Conservation (phyloP, 164 flowering plant genomes). For the Macadamia tetraphylla region DNA sequence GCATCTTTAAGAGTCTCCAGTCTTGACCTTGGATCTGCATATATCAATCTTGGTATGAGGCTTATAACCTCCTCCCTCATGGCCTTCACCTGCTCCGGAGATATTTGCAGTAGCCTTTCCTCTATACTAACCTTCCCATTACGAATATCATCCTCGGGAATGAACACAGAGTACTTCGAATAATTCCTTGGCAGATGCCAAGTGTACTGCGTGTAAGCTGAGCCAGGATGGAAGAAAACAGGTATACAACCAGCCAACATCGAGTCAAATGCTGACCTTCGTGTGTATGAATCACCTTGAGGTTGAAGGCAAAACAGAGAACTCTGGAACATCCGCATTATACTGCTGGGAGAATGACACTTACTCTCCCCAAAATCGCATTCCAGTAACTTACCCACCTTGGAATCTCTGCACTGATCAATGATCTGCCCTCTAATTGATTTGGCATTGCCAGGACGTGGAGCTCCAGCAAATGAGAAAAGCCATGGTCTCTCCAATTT, state of each 20-base stretch:
- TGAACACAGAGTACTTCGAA: too few species aligned
- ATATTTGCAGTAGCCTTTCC: slow-evolving; percentile 40
- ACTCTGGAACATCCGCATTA: too few species aligned
- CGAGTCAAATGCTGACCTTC: slow-evolving; percentile 88
- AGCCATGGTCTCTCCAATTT: too few species aligned
- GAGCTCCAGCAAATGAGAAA: slow-evolving; percentile 38
- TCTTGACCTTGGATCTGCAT: slow-evolving; percentile 86
- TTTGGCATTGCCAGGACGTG: slow-evolving; percentile 73
- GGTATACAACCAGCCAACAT: too few species aligned
- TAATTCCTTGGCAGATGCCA: slow-evolving; percentile 93
- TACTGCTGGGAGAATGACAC: slow-evolving; percentile 78
- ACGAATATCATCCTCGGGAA: too few species aligned
- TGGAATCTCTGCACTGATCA: slow-evolving; percentile 63
- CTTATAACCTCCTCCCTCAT: slow-evolving; percentile 1
- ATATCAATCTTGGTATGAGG: slow-evolving; percentile 70
- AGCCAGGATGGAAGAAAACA: slow-evolving; percentile 82
- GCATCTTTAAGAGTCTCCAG: slow-evolving; percentile 51
- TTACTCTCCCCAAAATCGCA: slow-evolving; percentile 86
- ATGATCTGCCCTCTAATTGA: slow-evolving; percentile 83
- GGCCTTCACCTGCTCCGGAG: slow-evolving; percentile 50
- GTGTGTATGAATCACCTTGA: slow-evolving; percentile 59
- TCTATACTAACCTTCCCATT: too few species aligned
- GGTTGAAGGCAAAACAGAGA: too few species aligned
- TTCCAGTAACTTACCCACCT: slow-evolving; percentile 65
- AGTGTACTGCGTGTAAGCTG: slow-evolving; percentile 85